These are phyloP conservation scores for Heracleum sosnowskyi DNA, from an alignment of 129 eudicot species.

Conservation along the genomic window DNA sequence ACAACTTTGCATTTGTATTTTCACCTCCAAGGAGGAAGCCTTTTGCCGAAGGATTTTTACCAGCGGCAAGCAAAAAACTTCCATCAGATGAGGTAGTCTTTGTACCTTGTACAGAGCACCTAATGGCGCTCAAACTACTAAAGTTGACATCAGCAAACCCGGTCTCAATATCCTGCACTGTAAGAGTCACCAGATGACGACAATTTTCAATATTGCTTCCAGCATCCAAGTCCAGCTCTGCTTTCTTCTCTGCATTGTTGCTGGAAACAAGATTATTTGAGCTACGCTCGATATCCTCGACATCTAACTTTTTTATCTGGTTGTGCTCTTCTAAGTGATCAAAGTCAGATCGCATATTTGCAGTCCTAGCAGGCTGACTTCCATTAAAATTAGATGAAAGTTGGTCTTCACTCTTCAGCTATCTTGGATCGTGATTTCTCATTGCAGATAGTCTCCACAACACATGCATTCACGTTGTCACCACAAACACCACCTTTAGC, in stretches of 20 bases:
- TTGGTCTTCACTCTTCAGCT: conserved; percentile 43
- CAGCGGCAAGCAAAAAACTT: too few relatives aligned
- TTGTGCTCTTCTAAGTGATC: conserved; percentile 16
- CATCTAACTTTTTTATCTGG: conserved; percentile 13
- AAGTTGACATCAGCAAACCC: too few relatives aligned
- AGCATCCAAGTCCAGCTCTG: conserved; percentile 15
- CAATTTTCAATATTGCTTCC: conserved; percentile 13
- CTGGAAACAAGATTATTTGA: conserved; percentile 14
- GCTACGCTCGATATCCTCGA: conserved; percentile 18
- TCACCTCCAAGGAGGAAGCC: too few relatives aligned
- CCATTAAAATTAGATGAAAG: conserved; percentile 30
- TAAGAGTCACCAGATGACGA: conserved; percentile 1
- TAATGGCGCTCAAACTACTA: too few relatives aligned
- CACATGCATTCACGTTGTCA: conserved; percentile 15
- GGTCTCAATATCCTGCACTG: conserved; percentile 8
- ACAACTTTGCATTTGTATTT: too few relatives aligned
- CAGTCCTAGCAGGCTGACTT: conserved; percentile 19
- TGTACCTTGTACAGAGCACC: too few relatives aligned
- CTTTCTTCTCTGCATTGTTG: conserved; percentile 24
- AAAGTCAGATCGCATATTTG: conserved; percentile 20
- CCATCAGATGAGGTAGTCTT: too few relatives aligned
- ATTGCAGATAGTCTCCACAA: conserved; percentile 38
- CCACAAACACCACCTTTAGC: conserved; percentile 47
- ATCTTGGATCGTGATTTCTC: conserved; percentile 39
- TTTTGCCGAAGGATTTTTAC: too few relatives aligned